These are phyloP conservation scores for Stropharia rugosoannulata DNA, from an alignment of 768 basidiomycete species.

Conservation along the genomic window DNA sequence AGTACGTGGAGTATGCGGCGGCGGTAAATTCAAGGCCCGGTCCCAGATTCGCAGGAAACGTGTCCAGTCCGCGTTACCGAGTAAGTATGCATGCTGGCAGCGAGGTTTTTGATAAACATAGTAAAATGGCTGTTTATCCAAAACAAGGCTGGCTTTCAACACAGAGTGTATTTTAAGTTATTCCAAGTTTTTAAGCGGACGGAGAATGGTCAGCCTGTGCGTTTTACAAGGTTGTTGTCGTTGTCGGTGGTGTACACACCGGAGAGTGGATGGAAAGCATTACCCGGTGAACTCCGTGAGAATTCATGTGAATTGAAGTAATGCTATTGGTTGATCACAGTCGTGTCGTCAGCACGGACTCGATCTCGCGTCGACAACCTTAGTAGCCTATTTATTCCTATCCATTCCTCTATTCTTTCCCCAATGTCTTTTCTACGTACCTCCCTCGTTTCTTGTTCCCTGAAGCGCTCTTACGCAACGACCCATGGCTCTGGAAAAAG, in stretches of 20 bases:
- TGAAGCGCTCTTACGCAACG: conserved; percentile 23
- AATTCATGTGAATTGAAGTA: conserved; percentile 8
- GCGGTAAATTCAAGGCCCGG: no score
- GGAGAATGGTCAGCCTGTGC: no score
- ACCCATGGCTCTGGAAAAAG: conserved; percentile 24
- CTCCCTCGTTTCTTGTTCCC: conserved; percentile 13
- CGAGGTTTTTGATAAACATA: no score
- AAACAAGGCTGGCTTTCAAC: no score
- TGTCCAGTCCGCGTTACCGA: no score
- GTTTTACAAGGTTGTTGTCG: conserved; percentile 26
- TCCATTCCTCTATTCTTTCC: conserved; percentile 13
- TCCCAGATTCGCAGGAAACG: no score
- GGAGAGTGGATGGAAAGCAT: neutral
- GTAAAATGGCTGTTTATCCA: no score
- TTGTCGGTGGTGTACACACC: conserved; percentile 41
- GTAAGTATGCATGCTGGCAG: conserved; percentile 33
- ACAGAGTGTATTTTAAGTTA: no score
- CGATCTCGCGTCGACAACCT: conserved; percentile 1
- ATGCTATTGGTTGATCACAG: conserved; percentile 16
- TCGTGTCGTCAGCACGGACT: neutral
- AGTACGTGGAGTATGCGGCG: no score
- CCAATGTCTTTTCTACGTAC: conserved; percentile 17
- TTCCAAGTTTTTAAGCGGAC: no score
- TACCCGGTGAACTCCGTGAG: conserved; percentile 10
- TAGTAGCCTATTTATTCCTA: conserved; percentile 11